Evolutionary conservation across 1,284 basidiomycete species (phyloP), one percentile per base, ranked within the genome.

Genomic region (Pascua guehoae): DNA sequence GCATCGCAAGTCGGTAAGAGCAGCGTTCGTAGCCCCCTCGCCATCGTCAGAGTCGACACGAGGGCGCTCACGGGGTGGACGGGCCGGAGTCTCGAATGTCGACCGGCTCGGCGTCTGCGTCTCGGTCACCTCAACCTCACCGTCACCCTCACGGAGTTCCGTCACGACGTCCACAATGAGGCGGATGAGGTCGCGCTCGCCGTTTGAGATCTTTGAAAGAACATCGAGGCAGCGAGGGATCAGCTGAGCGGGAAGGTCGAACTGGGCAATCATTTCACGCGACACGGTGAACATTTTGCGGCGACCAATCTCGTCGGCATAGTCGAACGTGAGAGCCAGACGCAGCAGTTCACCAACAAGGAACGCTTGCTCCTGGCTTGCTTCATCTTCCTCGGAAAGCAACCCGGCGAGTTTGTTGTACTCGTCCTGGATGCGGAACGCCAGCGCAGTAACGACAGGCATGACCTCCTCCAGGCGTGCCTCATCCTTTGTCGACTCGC

Each of bases 131-230:
- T 70, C 74, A 37, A 67, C 76, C 1, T 84, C 83, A 11, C 70
- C 82, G 17, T 83, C 82, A 24, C 75, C 78, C 36, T 69, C 69
- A 15, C 91, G 82, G 14, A 95, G 80, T 60, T 91, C 89, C 52
- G 93, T 88, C 4, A 97, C 87, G 18, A 96, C 86, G 68, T 98
- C 95, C 18, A 98, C 94, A 3, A 97, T 86, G 37, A 98, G 85
- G 2, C 91, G 86, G 71, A 98, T 92, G 49, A 98, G 83, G 71
- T 98, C 95, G 12, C 87, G 82, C 77, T 98, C 94, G 38, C 84
- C 88, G 4, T 88, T 84, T 38, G 88, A 86, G 40, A 97, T 87
- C 67, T 86, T 87, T 62, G 87, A 84, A 47, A 98, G 79, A 11
- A 98, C 86, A 69, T 98, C 95, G 47, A 97, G 79, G 72, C 89